Conservation (phyloP, 2,329 filamentous ascomycete species). For the Thelonectria discophora region DNA sequence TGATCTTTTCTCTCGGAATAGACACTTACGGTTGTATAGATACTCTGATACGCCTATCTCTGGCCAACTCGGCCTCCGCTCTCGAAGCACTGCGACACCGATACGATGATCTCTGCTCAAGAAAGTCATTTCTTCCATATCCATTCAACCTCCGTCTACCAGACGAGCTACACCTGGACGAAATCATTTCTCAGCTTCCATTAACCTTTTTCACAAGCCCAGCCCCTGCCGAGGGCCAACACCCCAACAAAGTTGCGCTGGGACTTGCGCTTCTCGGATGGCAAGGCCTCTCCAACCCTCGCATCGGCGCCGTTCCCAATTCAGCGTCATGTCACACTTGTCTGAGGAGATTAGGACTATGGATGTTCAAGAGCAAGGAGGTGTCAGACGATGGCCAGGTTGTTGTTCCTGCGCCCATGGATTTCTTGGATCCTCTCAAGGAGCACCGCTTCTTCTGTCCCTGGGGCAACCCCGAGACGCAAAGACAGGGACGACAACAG, state of each 20-base stretch:
- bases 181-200: constrained; percentile 60
- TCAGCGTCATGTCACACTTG: constrained; percentile 85
- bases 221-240: constrained; percentile 42
- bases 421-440: constrained; percentile 71
- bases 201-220: constrained; percentile 62
- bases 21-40: constrained; percentile 51
- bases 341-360: constrained; percentile 86
- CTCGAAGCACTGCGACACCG: constrained; percentile 67
- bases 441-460: constrained; percentile 88
- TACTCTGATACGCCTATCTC: constrained; percentile 67
- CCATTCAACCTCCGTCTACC: constrained; percentile 69
- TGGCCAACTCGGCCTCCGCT: constrained; percentile 68
- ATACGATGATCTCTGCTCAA: constrained; percentile 69
- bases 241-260: constrained; percentile 69
- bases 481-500: constrained; percentile 55
- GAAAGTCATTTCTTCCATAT: constrained; percentile 67
- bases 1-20: constrained; percentile 28
- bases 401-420: constrained; percentile 68
- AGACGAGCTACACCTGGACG: constrained; percentile 59
- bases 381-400: constrained; percentile 63
- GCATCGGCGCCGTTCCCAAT: constrained; percentile 70
- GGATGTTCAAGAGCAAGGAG: constrained; percentile 88
- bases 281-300: constrained; percentile 69
- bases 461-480: constrained; percentile 73
- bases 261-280: constrained; percentile 78